Evolutionary conservation across 169 alveolate genomes (phyloP).

Genomic region (Cryptosporidium baileyi): DNA sequence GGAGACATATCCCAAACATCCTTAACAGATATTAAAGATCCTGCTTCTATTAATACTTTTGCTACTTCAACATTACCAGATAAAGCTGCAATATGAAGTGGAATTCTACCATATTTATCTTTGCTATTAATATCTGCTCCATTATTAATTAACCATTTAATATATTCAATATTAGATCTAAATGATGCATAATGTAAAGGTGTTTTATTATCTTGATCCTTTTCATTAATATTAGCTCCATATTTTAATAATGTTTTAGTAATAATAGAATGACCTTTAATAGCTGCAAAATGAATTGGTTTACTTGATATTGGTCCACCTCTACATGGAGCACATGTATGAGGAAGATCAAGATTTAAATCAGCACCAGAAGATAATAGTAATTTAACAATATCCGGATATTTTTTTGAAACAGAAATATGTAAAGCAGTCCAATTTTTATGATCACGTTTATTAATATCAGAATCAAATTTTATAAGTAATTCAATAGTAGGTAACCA

Average conservation of each 20-base stretch:
- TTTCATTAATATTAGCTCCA: constrained; percentile 80
- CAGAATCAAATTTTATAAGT: constrained; percentile 76
- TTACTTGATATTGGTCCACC: constrained; percentile 80
- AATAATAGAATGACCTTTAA: constrained; percentile 81
- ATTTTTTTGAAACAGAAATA: constrained; percentile 84
- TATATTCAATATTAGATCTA: constrained; percentile 78
- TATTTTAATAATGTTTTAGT: constrained; percentile 76
- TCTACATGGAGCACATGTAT: constrained; percentile 85
- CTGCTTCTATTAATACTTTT: constrained; percentile 77
- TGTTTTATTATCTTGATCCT: constrained; percentile 81
- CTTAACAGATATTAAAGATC: constrained; percentile 75
- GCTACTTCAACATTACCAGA: constrained; percentile 84
- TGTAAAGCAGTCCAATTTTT: constrained; percentile 86
- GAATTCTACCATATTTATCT: constrained; percentile 87
- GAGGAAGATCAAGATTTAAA: constrained; percentile 77
- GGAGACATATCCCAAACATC: constrained; percentile 85
- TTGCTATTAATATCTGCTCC: constrained; percentile 80
- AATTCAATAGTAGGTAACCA: constrained; percentile 77
- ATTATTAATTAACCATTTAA: constrained; percentile 75
- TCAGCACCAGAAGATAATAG: constrained; percentile 79
- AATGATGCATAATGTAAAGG: constrained; percentile 84
- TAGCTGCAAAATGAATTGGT: constrained; percentile 87
- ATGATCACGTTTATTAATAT: constrained; percentile 80
- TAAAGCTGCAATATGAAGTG: constrained; percentile 86
- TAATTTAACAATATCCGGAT: constrained; percentile 79